These are phyloP conservation scores for Termitomyces sp. DNA, from an alignment of 768 basidiomycete species.

Conservation along the genomic window DNA sequence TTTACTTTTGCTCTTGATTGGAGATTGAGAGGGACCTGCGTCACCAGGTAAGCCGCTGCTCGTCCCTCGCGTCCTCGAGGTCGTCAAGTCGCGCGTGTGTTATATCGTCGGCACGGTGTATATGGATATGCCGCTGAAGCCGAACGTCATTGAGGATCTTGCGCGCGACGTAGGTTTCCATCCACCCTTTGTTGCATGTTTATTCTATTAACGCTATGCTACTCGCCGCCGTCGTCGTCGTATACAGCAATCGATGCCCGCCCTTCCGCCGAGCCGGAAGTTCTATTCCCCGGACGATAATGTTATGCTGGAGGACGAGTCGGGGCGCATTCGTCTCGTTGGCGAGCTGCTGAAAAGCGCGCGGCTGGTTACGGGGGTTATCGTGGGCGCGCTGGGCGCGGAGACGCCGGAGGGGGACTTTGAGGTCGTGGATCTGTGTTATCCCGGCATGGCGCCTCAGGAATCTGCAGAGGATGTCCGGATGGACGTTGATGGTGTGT, in stretches of 20 bases:
- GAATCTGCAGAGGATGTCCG: slow-evolving; percentile 22
- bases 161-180: slow-evolving; percentile 74
- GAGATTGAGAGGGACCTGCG: too few relatives aligned
- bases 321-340: too few relatives aligned
- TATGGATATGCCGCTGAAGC: slow-evolving; percentile 98
- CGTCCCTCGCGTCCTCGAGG: slow-evolving; percentile 82
- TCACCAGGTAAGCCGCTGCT: slow-evolving; percentile 57
- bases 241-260: slow-evolving; percentile 77
- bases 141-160: slow-evolving; percentile 95
- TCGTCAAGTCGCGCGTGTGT: slow-evolving; percentile 78
- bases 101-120: slow-evolving; percentile 95
- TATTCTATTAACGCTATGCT: too few relatives aligned
- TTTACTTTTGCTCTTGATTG: too few relatives aligned
- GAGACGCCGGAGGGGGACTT: slow-evolving; percentile 90
- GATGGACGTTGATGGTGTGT: slow-evolving; percentile 73
- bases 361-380: slow-evolving; percentile 83
- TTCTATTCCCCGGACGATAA: slow-evolving; percentile 73
- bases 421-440: slow-evolving; percentile 87
- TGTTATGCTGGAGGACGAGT: slow-evolving; percentile 94
- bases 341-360: slow-evolving; percentile 62
- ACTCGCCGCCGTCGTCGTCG: too few relatives aligned
- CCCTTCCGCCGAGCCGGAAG: slow-evolving; percentile 72
- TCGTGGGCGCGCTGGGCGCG: slow-evolving; percentile 84
- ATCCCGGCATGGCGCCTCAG: slow-evolving; percentile 76
- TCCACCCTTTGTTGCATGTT: too few relatives aligned